Evolutionary conservation across 257 asterid species (phyloP), one percentile per base, ranked within the genome.

Genomic region (Fraxinus excelsior): DNA sequence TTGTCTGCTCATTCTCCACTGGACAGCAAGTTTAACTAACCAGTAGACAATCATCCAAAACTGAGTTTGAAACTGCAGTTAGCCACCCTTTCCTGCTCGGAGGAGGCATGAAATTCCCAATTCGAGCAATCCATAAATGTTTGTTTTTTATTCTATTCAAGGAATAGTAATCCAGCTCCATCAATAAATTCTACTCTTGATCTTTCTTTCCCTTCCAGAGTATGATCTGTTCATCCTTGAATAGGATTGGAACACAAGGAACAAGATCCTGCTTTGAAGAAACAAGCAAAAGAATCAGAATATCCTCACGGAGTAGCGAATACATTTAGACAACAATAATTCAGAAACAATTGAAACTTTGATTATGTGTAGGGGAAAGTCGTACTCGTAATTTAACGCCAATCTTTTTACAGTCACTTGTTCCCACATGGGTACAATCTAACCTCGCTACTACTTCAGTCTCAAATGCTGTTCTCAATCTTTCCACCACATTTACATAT

Each of bases 351-450:
- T 4, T 13, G 67, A 62, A 56, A 76, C 29, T 69, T 10, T 23
- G 35, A 74, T 34, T 69, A 23, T 73, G 21, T 46, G 60, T 25
- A 32, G 64, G 25, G 66, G 58, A 69, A 2, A 72, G 35, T 74
- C 88, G 19, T 89, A 92, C 97, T 86, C 94, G 83, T 83, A 94
- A 81, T 82, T 94, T 94, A 75, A 88, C 96, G 19, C 97, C 97
- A n/a, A 92, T 94, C 79, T 84, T 92, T 86, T 94, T 94, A 79
- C 97, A 92, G 84, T 94, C 96, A n/a, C 86, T 92, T n/a, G 88
- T 80, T 80, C 97, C 97, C 82, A 83, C 94, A 58, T 87, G 87
- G 74, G 86, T 64, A 83, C 98, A 94, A 75, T 92, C 97, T 56
- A 94, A 75, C 80, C 96, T 94, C 46, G 89, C 90, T 14, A 94